phyloP scores from a whole-genome alignment of 2,329 filamentous ascomycete genomes.

The Exophiala sideris region DNA sequence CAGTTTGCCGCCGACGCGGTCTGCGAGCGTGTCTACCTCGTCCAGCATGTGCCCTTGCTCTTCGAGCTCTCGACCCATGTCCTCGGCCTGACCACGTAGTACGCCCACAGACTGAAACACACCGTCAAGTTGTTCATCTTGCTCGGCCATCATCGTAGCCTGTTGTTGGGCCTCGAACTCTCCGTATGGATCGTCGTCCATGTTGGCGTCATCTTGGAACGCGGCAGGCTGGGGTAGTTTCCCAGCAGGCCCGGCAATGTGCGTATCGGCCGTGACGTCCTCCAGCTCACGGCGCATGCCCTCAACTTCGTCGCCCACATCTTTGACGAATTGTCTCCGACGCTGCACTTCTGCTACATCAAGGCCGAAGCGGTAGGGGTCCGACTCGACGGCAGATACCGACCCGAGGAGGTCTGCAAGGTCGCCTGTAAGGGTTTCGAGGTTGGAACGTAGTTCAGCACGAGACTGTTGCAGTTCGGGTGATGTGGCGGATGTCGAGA shows the following conservation, averaged over 20 bases:
- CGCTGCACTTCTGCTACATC: slow-evolving; percentile 77
- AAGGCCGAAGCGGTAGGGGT: slow-evolving; percentile 83
- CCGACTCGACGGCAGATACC: slow-evolving; percentile 80
- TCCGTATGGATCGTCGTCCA: slow-evolving; percentile 63
- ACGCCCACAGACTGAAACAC: slow-evolving; percentile 93
- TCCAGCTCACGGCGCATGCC: slow-evolving; percentile 81
- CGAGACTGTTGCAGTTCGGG: slow-evolving; percentile 66
- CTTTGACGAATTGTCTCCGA: slow-evolving; percentile 76
- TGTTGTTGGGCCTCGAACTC: slow-evolving; percentile 91
- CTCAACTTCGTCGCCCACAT: slow-evolving; percentile 84
- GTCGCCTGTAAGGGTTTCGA: slow-evolving; percentile 74
- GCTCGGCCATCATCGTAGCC: slow-evolving; percentile 85
- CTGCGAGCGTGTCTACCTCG: slow-evolving; percentile 76
- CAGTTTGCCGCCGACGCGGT: slow-evolving; percentile 81
- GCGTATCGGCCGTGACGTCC: slow-evolving; percentile 43
- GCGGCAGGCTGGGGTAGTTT: slow-evolving; percentile 26
- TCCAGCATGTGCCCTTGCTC: slow-evolving; percentile 90
- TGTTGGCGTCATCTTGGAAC: slow-evolving; percentile 39
- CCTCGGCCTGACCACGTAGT: slow-evolving; percentile 81
- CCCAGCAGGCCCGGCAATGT: slow-evolving; percentile 37
- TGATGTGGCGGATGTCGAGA: slow-evolving; percentile 66
- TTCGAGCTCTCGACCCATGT: slow-evolving; percentile 94
- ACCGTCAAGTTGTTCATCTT: slow-evolving; percentile 87
- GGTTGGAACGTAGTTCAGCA: slow-evolving; percentile 73
- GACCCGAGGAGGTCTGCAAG: slow-evolving; percentile 83